Conservation (phyloP, 192 early-diverging fungal genomes). For the Coemansia sp. region DNA sequence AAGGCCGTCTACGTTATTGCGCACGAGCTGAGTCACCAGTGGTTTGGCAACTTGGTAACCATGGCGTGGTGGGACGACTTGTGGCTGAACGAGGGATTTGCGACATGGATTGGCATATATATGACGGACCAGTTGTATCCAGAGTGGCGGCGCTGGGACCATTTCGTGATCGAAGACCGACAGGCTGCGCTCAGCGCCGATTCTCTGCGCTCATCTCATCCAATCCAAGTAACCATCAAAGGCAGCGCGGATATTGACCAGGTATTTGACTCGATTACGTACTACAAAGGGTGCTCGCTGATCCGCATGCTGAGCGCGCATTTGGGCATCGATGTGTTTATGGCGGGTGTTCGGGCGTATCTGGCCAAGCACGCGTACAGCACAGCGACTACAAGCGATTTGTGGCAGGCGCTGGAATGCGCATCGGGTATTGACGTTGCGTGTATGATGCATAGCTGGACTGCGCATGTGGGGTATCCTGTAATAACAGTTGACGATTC, state of each 20-base stretch:
- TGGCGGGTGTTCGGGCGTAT: constrained; percentile 59
- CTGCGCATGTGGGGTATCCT: constrained; percentile 64
- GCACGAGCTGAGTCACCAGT: constrained; percentile 83
- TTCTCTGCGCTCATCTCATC: constrained; percentile 74
- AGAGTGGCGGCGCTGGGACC: constrained; percentile 74
- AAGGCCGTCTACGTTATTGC: constrained; percentile 68
- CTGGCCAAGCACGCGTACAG: constrained; percentile 67
- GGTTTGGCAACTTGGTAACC: constrained; percentile 86
- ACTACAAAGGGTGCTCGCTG: constrained; percentile 78
- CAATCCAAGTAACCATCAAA: constrained; percentile 75
- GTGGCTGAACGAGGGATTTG: constrained; percentile 89
- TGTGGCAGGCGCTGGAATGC: constrained; percentile 68
- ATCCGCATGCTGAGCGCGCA: constrained; percentile 79
- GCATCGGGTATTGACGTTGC: constrained; percentile 67
- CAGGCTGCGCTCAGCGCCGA: constrained; percentile 70
- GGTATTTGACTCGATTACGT: constrained; percentile 85
- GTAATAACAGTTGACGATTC: constrained; percentile 61
- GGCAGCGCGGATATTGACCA: constrained; percentile 72
- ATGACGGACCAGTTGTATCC: constrained; percentile 74
- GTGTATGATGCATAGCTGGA: constrained; percentile 75
- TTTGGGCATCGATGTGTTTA: constrained; percentile 53
- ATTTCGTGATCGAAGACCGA: constrained; percentile 66
- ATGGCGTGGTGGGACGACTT: constrained; percentile 71
- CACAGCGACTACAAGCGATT: constrained; percentile 72
- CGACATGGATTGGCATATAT: constrained; percentile 74